Evolutionary conservation across 345 rosid species (phyloP).

Genomic region (Aurinia saxatilis): DNA sequence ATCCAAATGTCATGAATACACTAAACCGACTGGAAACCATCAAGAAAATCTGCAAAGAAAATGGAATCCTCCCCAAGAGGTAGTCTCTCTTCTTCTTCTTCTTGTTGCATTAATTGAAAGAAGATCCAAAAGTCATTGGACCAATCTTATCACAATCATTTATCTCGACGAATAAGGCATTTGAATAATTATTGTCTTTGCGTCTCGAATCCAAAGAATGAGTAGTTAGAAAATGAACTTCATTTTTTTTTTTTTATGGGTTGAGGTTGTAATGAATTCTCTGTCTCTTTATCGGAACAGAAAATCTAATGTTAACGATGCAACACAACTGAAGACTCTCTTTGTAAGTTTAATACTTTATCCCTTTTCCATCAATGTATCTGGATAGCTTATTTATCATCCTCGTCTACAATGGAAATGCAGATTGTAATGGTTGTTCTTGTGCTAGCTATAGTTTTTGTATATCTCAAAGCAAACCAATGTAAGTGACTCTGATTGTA

Average conservation of each 20-base stretch:
- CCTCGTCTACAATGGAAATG: slow-evolving; percentile 6
- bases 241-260: no score
- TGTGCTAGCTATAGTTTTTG: slow-evolving; percentile 34
- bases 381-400: no score
- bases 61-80: slow-evolving; percentile 55
- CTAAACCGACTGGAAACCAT: slow-evolving; percentile 51
- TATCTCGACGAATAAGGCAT: no score
- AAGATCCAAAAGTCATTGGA: neutral
- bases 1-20: slow-evolving; percentile 61
- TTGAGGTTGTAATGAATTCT: neutral
- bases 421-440: slow-evolving; percentile 39
- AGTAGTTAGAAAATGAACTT: no score
- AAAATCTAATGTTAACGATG: slow-evolving; percentile 38
- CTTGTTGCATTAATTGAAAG: no score
- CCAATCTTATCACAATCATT: no score
- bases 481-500: no score
- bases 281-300: slow-evolving; percentile 30
- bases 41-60: slow-evolving; percentile 52
- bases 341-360: neutral
- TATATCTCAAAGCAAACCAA: slow-evolving; percentile 26
- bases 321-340: slow-evolving; percentile 13
- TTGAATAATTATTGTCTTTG: no score
- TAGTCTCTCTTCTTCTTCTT: neutral
- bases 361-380: no score
- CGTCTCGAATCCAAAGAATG: no score